Conservation (phyloP, 2,329 filamentous ascomycete species). For the Chaetomium globosum region DNA sequence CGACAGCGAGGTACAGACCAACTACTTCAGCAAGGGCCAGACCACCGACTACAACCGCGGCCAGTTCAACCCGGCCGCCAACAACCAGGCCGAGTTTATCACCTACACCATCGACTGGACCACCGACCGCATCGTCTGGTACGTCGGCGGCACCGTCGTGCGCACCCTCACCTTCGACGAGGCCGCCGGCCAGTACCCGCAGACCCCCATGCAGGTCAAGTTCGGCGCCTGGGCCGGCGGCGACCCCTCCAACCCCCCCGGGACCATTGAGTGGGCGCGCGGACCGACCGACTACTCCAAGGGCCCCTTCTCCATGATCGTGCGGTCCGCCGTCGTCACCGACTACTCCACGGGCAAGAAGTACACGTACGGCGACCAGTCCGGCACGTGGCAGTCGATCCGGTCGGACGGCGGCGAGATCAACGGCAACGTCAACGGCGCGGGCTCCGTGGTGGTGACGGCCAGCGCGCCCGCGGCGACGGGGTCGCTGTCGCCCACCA, state of each 20-base stretch:
- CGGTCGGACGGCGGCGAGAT: conserved; percentile 75
- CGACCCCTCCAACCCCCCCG: conserved; percentile 74
- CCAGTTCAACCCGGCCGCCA: conserved; percentile 70
- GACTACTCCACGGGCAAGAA: conserved; percentile 91
- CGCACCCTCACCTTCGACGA: conserved; percentile 72
- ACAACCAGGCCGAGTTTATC: conserved; percentile 75
- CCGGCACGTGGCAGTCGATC: conserved; percentile 81
- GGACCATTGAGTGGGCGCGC: conserved; percentile 87
- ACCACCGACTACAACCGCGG: conserved; percentile 86
- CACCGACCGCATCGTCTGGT: conserved; percentile 79
- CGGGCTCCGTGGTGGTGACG: conserved; percentile 55
- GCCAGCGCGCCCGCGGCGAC: conserved; percentile 64
- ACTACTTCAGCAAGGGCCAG: conserved; percentile 94
- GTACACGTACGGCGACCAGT: conserved; percentile 79
- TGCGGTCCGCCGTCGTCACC: conserved; percentile 73
- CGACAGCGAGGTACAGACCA: conserved; percentile 79
- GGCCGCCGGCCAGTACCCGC: conserved; percentile 81
- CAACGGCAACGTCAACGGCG: conserved; percentile 66
- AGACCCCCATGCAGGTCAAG: conserved; percentile 93
- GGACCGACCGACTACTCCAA: conserved; percentile 80
- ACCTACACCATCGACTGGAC: conserved; percentile 96
- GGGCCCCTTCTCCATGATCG: conserved; percentile 84
- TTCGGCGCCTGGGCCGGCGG: conserved; percentile 92
- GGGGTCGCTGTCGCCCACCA: conserved; percentile 62
- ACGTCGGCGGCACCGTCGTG: conserved; percentile 75